Evolutionary conservation across 2,329 filamentous ascomycete genomes (phyloP).

Genomic region (Paecilomyces sp.): DNA sequence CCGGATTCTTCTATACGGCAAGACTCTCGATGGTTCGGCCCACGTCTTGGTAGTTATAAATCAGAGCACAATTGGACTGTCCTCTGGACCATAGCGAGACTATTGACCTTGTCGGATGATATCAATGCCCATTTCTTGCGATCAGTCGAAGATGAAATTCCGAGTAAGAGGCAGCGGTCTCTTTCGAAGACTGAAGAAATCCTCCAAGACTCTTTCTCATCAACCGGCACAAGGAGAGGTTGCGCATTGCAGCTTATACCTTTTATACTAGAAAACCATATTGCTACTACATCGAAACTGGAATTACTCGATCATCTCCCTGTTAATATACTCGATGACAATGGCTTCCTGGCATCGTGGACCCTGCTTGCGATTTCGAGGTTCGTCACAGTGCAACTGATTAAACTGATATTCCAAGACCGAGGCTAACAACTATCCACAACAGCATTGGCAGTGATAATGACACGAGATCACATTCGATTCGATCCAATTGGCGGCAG

Average conservation of each 20-base stretch:
- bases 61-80: slow-evolving; percentile 35
- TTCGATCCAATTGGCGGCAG: slow-evolving; percentile 57
- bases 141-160: slow-evolving; percentile 8
- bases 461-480: slow-evolving; percentile 29
- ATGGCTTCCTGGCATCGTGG: slow-evolving; percentile 64
- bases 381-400: slow-evolving; percentile 40
- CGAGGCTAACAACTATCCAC: background rate
- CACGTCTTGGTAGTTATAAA: slow-evolving; percentile 25
- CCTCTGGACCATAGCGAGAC: slow-evolving; percentile 31
- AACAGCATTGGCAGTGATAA: slow-evolving; percentile 25
- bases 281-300: slow-evolving; percentile 46
- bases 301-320: slow-evolving; percentile 54
- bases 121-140: slow-evolving; percentile 7
- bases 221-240: slow-evolving; percentile 33
- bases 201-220: slow-evolving; percentile 25
- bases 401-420: background rate
- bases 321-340: slow-evolving; percentile 61
- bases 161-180: slow-evolving; percentile 30
- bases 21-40: slow-evolving; percentile 26
- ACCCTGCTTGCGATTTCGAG: slow-evolving; percentile 74
- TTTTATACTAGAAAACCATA: slow-evolving; percentile 42
- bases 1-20: slow-evolving; percentile 22
- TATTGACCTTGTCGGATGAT: slow-evolving; percentile 32
- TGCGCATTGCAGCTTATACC: slow-evolving; percentile 50
- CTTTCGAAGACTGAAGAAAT: slow-evolving; percentile 29